Evolutionary conservation across 257 asterid genomes (phyloP), one percentile per base, ranked within the genome.

Genomic region (Euphrasia confusa): DNA sequence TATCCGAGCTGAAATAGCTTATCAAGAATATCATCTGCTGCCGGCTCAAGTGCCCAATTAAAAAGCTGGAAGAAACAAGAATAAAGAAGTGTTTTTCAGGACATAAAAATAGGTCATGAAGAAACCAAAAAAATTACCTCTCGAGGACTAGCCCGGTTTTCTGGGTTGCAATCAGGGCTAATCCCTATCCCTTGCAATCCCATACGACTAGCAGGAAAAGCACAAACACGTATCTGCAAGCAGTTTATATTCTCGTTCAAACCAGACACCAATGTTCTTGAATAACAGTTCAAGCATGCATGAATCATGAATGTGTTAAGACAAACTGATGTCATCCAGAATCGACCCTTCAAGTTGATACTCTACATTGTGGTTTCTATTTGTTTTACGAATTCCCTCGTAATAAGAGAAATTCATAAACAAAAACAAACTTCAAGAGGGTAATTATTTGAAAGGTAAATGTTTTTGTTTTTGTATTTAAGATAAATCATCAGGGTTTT

Each of bases 11-110:
- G 89, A 35, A 86, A 92, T 30, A 89, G 90, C 73, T 48, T 78
- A 54, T 92, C 99, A 2, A 92, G 96, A 71, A 84, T 74, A 67
- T 78, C 74, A 55, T 92, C 99, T 53, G 82, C 83, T 55, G 97
- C 99, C 54, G 99, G 99, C 77, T 92, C 97, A 14, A 92, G 89
- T 50, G 99, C 96, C 99, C 97, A 92, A n/a, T 83, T 92, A 17
- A 92, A 85, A 53, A 84, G 95, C 97, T 91, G 78, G 52, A 75
- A 32, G 68, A 47, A 28, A 24, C 44, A 18, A 5, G 27, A 53
- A 18, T 58, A 17, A 3, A 58, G 45, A 47, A 9, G 11, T 33
- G 26, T 39, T 24, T 44, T 61, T 32, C 4, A 47, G 10, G 6
- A 53, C 30, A 61, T 30, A 49, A 49, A 65, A 59, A 13, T 45